Evolutionary conservation across 352 stramenopile species (phyloP), one percentile per base, ranked within the genome.

Genomic region (Phytopythium kandeliae): DNA sequence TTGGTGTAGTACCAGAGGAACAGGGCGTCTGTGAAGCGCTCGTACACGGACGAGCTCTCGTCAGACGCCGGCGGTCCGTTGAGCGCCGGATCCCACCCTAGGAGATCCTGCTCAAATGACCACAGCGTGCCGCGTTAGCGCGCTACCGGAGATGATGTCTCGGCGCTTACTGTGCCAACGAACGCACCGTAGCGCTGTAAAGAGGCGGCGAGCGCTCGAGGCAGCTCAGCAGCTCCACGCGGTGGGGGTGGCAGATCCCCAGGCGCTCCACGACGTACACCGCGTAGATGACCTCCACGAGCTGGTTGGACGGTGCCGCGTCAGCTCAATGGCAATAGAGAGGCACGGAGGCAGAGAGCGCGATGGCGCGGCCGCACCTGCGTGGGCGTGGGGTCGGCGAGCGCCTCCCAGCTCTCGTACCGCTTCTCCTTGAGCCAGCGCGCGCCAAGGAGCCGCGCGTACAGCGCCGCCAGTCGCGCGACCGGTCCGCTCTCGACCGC

Each of bases 1-100:
- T 78, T 57, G 25, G 80, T 78, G 58, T 82, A 84, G 61, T 81
- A 86, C 65, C 68, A 79, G 22, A 88, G 60, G 47, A 91, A 47
- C 28, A 94, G 57, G 12, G 82, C 71, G 48, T 84, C 80, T 1
- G 82, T 74, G 55, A 95, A 68, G 35, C 55, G 72, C 31, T 81
- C 60, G 31, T 74, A 90, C 31, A 71, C 49, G 4, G 78, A 89
- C 9, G 41, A 53, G 17, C 67, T 57, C 16, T 70, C 61, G 30
- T 70, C 69, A 12, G 79, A 73, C 7, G 44, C 35, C 1, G 69
- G 62, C 21, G 68, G 60, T 17, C 45, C 55, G 1, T 62, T 58
- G 5, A 69, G 58, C 19, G 59, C 58, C n/a, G 85, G 85, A 36
- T 95, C 71, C 86, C 86, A 96, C 1, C 88, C 85, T 22, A 96